A percentile compares a stretch with the other conserved stretches of the same genome.
phyloP scores from a whole-genome alignment of 2,329 filamentous ascomycete species.

The Tothia fuscella region DNA sequence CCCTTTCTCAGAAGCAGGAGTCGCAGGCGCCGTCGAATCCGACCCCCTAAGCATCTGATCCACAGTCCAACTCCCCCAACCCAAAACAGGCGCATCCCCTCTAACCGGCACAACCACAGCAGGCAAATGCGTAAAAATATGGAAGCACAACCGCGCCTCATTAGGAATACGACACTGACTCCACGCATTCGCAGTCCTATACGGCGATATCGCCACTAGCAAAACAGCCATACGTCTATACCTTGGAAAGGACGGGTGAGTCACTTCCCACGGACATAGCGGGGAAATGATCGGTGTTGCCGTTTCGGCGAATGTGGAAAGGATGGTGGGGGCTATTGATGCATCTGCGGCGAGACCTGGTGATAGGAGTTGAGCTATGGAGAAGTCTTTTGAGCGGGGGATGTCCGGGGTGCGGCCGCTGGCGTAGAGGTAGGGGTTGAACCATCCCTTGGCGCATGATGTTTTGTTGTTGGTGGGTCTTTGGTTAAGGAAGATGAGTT shows the following conservation, averaged over 20 bases:
- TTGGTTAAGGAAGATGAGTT: constrained; percentile 21
- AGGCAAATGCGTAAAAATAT: constrained; percentile 26
- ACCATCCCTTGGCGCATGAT: constrained; percentile 26
- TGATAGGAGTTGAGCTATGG: constrained; percentile 26
- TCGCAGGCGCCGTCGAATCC: not conserved
- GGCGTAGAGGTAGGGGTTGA: constrained; percentile 26
- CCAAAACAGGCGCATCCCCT: constrained; percentile 18
- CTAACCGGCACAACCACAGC: constrained; percentile 25
- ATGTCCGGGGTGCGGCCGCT: constrained; percentile 22
- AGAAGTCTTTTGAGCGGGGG: constrained; percentile 23
- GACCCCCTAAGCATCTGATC: constrained; percentile 18
- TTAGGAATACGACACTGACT: constrained; percentile 26
- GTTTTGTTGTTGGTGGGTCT: constrained; percentile 17
- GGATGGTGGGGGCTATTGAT: constrained; percentile 1
- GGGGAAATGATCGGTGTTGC: constrained; percentile 20
- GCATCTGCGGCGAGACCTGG: constrained; percentile 19
- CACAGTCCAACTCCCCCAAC: constrained; percentile 25
- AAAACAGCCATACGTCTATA: constrained; percentile 24
- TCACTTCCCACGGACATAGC: constrained; percentile 3
- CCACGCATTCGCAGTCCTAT: constrained; percentile 23
- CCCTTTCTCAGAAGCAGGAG: constrained; percentile 9
- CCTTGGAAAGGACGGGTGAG: not conserved
- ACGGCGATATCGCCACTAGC: constrained; percentile 28
- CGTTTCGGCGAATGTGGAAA: not conserved
- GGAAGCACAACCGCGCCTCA: constrained; percentile 25